A percentile compares a stretch with the other conserved stretches of the same genome.
These are phyloP conservation scores for Balakata baccata DNA, from an alignment of 345 rosid genomes.

Conservation along the genomic window DNA sequence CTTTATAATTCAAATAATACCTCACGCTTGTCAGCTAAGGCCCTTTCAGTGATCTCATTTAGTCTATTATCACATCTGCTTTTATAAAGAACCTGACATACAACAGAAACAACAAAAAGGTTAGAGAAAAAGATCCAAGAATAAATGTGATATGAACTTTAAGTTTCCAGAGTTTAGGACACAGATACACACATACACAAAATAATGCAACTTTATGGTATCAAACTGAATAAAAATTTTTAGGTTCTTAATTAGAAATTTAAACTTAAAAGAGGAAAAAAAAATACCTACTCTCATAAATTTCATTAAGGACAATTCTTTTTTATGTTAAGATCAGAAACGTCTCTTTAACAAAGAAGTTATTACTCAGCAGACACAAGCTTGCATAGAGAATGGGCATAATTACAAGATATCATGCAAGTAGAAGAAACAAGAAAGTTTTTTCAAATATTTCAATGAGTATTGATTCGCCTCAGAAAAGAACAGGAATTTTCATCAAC, in stretches of 20 bases:
- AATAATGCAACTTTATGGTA: neutral
- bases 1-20: slow-evolving; percentile 35
- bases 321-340: neutral
- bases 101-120: neutral
- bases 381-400: neutral
- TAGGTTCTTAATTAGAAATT: neutral
- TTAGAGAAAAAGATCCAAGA: neutral
- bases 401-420: neutral
- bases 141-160: neutral
- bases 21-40: slow-evolving; percentile 88
- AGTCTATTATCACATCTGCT: slow-evolving; percentile 95
- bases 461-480: neutral
- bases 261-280: neutral
- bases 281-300: neutral
- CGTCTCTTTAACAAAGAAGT: neutral
- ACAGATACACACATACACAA: neutral
- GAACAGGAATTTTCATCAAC: neutral
- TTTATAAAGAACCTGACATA: slow-evolving; percentile 68
- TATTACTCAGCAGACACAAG: neutral
- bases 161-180: neutral
- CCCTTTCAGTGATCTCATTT: slow-evolving; percentile 94
- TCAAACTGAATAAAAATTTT: neutral
- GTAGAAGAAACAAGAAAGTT: neutral
- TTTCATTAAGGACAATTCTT: neutral
- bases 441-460: neutral